Evolutionary conservation across 805 yeast genomes (phyloP), one percentile per base, ranked within the genome.

Genomic region (Saturnispora sekii): DNA sequence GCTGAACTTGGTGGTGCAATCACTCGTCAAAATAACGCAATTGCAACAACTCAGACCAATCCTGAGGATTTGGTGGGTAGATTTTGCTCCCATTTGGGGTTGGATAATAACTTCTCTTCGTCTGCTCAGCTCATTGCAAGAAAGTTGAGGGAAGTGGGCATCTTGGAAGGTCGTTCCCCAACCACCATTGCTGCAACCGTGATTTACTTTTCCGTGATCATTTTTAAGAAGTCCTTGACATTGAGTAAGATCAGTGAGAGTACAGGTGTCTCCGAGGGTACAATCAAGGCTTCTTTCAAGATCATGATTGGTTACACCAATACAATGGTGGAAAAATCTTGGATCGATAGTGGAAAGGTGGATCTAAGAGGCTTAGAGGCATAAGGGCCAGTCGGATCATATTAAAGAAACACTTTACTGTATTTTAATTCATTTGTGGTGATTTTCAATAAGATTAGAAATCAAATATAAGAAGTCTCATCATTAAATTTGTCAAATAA

Each of bases 151-250:
- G 95, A 85, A 50, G 81, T 83, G 50, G 96, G 97, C 45, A 94
- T 90, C 33, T 72, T 93, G 57, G 97, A 95, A 14, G 97, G 98
- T 56, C 76, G 96, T 53, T 85, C 96, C 3, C 98, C 98, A 28
- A 89, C 89, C 44, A 90, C 98, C 32, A 87, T 93, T 58, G 97
- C 97, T 0, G 97, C 97, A 7, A 94, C 97, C 1, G 95, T 93
- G 5, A 90, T 93, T 40, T 93, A 90, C 65, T 81, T 93, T 84
- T 85, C 96, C 6, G 84, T 90, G 4, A 68, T 85, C n/a, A 67
- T 93, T n/a, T 89, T 89, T 61, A 84, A 84, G 38, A 80, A 81
- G 32, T 83, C 79, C 42, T 69, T 86, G 32, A 70, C 84, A 3
- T 89, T 96, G 0, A 66, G 82, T 1, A 83, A 78, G 57, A 90